Evolutionary conservation across 805 yeast genomes (phyloP).

Genomic region (Dipodascus albidus): DNA sequence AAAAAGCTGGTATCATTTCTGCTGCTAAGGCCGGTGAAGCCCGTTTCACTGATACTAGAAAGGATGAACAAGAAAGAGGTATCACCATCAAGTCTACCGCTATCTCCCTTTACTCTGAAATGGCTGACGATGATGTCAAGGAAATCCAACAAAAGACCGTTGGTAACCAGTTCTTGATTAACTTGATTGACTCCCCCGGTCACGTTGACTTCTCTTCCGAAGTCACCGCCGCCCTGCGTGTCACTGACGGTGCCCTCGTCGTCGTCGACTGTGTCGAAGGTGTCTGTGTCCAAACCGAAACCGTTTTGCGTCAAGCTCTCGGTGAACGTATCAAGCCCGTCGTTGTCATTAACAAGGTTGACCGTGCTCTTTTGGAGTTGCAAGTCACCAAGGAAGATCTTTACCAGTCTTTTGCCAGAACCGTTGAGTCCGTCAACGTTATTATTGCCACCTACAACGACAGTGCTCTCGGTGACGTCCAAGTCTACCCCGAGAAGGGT

Average conservation of each 20-base stretch:
- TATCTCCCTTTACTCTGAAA: conserved; percentile 85
- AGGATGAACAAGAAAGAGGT: conserved; percentile 99
- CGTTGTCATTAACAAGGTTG: conserved; percentile 97
- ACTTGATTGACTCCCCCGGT: conserved; percentile 99
- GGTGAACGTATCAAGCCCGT: conserved; percentile 99
- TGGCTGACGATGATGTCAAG: conserved; percentile 75
- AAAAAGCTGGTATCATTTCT: conserved; percentile 98
- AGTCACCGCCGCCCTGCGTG: conserved; percentile 99
- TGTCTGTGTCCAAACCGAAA: conserved; percentile 99
- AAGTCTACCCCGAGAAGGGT: conserved; percentile 98
- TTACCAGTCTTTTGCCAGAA: conserved; percentile 96
- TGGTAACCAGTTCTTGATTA: conserved; percentile 91
- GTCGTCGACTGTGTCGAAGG: conserved; percentile 99
- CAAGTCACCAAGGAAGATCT: conserved; percentile 98
- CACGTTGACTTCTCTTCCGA: conserved; percentile 99
- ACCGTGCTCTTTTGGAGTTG: conserved; percentile 97
- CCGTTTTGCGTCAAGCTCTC: conserved; percentile 97
- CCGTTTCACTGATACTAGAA: conserved; percentile 99
- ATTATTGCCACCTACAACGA: conserved; percentile 93
- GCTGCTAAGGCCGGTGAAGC: conserved; percentile 99
- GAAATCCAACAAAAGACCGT: conserved; percentile 82
- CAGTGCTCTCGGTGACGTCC: conserved; percentile 83
- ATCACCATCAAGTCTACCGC: conserved; percentile 98
- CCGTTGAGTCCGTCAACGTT: conserved; percentile 98
- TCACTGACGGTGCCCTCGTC: conserved; percentile 99